Base-by-base conservation (phyloP, 345 rosid genomes). In the Salix suchowensis region DNA sequence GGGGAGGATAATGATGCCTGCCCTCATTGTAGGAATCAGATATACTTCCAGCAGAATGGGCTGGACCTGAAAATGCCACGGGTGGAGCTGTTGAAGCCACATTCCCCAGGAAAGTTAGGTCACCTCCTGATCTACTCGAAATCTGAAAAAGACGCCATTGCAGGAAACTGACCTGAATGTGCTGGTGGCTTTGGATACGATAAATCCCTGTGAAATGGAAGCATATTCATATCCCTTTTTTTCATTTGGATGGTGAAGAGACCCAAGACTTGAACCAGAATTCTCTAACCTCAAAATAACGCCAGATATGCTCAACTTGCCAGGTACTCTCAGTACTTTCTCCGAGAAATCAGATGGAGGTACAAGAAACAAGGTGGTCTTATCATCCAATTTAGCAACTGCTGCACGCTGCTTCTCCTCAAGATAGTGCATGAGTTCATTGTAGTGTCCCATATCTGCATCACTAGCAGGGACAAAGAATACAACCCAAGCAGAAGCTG, bases 381-480 rank as follows among this genome's bases (percentile, higher is more conserved):
- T 86, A 40, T 95, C 98, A 79, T 95, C 98, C 79, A 95, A 84
- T 84, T 95, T 95, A 26, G 98, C 91, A 37, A 93, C 98, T 32
- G 98, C 98, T 60, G 97, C 97, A 12, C 98, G 93, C 83, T 93
- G 92, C 86, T 93, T 95, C 87, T 95, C 98, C 82, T 81, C 96
- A 32, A 93, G 88, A 77, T 93, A 95, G 74, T 91, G 92, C 98
- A 93, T 93, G 80, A 95, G 93, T 67, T 95, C 97, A 40, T 95
- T 88, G 77, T 95, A 95, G 74, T 85, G 85, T 60, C 79, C 96
- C 18, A 95, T 93, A 86, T 95, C 98, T 70, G 88, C 86, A 83
- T 95, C 98, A 75, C 91, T 88, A 77, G 83, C 94, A 65, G 98
- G 97, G 78, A 91, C 97, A 73, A 95, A 95, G 88, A 95, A 95